Base-by-base conservation (phyloP, 2,329 filamentous ascomycete genomes). In the Talaromyces amestolkiae region DNA sequence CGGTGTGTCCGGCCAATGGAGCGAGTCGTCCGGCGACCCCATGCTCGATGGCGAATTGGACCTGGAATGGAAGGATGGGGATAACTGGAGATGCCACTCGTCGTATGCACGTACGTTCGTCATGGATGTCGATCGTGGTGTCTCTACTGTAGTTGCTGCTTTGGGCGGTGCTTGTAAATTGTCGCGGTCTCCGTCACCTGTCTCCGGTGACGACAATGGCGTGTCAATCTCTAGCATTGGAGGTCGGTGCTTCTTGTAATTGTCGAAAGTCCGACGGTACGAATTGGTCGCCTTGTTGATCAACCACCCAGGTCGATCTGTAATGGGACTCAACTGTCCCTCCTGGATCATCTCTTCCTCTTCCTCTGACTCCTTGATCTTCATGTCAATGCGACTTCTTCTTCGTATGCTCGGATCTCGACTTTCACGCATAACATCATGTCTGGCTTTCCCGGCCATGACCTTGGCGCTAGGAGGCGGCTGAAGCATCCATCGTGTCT, bases 401-500 rank as follows among this genome's bases (percentile, higher is more conserved):
- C 63, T 63, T 49, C 68, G 67, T 56, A 58, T 47, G 59, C 63
- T 68, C 22, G 62, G 66, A 54, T 65, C 54, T 41, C 67, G 66
- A 63, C 69, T 72, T 47, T 69, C 70, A 43, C 68, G 70, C 47
- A 70, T 67, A 27, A 72, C 71, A 10, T 66, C 54, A n/a, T 68
- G 60, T 4, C 70, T 72, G 61, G 91, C 86, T 75, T 93, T 95
- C 69, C 93, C 93, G 69, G 90, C 91, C 93, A 97, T 97, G 66
- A 97, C 84, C 75, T 90, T 93, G 65, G 93, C 92, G 39, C 89
- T 87, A n/a, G 93, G 93, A 1, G 93, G 92, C 2, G 93, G 93
- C 73, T 96, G 92, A 61, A 96, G 82, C 93, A 97, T 97, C 93
- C 93, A 97, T 73, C 85, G 85, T 63, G 91, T 89, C 66, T 91